phyloP scores from a whole-genome alignment of 805 yeast species.

The Kluyveromyces wickerhamii region DNA sequence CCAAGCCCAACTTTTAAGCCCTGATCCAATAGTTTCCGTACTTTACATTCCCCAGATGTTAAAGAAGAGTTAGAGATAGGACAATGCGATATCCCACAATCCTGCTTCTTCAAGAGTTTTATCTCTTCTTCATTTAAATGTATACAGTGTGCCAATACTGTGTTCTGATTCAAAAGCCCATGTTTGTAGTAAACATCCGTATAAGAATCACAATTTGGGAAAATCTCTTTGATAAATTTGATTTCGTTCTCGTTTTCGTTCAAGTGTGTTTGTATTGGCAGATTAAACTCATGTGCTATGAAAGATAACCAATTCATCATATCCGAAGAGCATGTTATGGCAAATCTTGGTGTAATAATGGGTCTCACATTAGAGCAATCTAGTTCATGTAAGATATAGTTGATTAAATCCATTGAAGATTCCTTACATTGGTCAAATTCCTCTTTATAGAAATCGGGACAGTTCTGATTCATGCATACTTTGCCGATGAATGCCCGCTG shows the following conservation, averaged over 20 bases:
- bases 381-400: conserved; percentile 51
- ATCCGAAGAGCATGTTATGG: conserved; percentile 71
- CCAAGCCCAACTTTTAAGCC: conserved; percentile 75
- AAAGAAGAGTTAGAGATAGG: conserved; percentile 86
- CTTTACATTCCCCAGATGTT: conserved; percentile 85
- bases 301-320: conserved; percentile 58
- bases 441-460: conserved; percentile 66
- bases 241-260: conserved; percentile 75
- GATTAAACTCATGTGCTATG: conserved; percentile 37
- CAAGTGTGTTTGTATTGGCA: conserved; percentile 87
- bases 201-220: conserved; percentile 63
- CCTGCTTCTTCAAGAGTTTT: conserved; percentile 41
- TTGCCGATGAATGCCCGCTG: conserved; percentile 90
- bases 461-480: conserved; percentile 85
- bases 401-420: conserved; percentile 48
- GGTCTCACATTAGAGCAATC: conserved; percentile 51
- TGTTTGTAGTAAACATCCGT: conserved; percentile 69
- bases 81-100: conserved; percentile 82
- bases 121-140: conserved; percentile 65
- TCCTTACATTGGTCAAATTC: conserved; percentile 44
- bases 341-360: conserved; percentile 86
- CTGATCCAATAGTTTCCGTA: conserved; percentile 56
- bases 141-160: conserved; percentile 85
- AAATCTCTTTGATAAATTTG: conserved; percentile 59
- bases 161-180: conserved; percentile 50